Evolutionary conservation across 176 grass and related monocot genomes (phyloP), one percentile per base, ranked within the genome.

Genomic region (maize (Zea mays)): DNA sequence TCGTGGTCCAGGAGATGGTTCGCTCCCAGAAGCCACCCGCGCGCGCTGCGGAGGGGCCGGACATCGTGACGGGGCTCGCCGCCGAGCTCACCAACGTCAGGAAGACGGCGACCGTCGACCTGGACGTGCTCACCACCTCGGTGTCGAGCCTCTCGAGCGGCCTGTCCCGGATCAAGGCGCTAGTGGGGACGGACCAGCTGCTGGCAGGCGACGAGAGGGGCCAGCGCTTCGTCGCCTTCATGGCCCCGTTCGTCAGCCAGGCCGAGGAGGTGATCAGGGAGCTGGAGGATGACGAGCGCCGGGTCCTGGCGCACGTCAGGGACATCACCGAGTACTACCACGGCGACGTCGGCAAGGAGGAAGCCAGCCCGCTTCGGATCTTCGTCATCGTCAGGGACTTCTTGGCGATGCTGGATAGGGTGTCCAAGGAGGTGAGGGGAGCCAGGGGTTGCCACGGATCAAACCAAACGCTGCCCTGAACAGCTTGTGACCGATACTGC

Each of bases 371-470:
- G n/a, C 90, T 94, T 20, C 61, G 87, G 77, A 94, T 98, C 72
- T 98, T 98, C 59, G 91, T 98, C 42, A 94, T 98, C 55, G 96
- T 98, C 69, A 88, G 91, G 69, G 96, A 98, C 76, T 98, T 98
- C 79, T 13, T 98, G 63, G 81, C 77, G 27, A 83, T 94, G 89
- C 81, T 98, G 55, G 92, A 98, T 83, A 56, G 96, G 82, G 87
- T 88, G 20, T 94, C 87, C 66, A 98, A 92, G 85, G 91, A 98
- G 69, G 75, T 92, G 7, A 86, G 67, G 71, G 81, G 73, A 37
- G 79, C 85, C 58, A 85, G 70, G 72, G 74, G n/a, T 10, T 77
- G 72, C 70, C 85, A 86, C 40, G 85, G 74, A 75, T 79, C 58
- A 6, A 61, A 61, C 58, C 82, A 36, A 75, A 85, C 42, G 70